Percentiles rank a stretch among this genome's conserved stretches.
Evolutionary conservation across 2,329 filamentous ascomycete species (phyloP).

Genomic region (Arthrobotrys conoides): DNA sequence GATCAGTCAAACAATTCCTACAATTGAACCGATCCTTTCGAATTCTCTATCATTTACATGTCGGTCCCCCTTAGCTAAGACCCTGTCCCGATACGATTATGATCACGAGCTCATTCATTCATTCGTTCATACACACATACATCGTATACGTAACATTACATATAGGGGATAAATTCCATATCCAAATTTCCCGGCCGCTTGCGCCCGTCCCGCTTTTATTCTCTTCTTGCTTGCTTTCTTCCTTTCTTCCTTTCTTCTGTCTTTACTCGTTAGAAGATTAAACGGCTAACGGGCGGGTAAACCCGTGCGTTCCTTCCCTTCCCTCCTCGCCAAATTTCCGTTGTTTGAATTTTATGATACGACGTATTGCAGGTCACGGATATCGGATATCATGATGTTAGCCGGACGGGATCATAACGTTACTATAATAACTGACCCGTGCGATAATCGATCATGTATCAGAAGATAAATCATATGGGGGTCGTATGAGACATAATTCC

Average conservation of each 20-base stretch:
- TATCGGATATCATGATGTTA: not conserved
- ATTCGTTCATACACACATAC: too few relatives aligned
- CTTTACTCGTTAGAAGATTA: not conserved
- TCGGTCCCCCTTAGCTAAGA: too few relatives aligned
- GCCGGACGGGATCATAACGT: slow-evolving; percentile 4
- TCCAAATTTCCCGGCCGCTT: slow-evolving; percentile 12
- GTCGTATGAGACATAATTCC: too few relatives aligned
- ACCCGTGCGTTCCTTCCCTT: not conserved
- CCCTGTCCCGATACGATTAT: not conserved
- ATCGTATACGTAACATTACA: not conserved
- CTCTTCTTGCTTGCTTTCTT: too few relatives aligned
- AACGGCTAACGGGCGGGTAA: slow-evolving; percentile 28
- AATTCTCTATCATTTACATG: too few relatives aligned
- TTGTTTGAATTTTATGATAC: slow-evolving; percentile 12
- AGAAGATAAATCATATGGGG: too few relatives aligned
- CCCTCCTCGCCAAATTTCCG: slow-evolving; percentile 18
- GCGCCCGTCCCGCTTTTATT: too few relatives aligned
- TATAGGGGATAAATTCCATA: not conserved
- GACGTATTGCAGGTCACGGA: too few relatives aligned
- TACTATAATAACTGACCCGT: not conserved
- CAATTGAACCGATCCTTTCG: too few relatives aligned
- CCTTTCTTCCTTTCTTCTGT: not conserved
- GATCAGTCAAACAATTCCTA: too few relatives aligned
- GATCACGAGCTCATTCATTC: slow-evolving; percentile 8
- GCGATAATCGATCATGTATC: not conserved